Evolutionary conservation across 2,329 filamentous ascomycete species (phyloP).

Genomic region (Fusarium sp.): DNA sequence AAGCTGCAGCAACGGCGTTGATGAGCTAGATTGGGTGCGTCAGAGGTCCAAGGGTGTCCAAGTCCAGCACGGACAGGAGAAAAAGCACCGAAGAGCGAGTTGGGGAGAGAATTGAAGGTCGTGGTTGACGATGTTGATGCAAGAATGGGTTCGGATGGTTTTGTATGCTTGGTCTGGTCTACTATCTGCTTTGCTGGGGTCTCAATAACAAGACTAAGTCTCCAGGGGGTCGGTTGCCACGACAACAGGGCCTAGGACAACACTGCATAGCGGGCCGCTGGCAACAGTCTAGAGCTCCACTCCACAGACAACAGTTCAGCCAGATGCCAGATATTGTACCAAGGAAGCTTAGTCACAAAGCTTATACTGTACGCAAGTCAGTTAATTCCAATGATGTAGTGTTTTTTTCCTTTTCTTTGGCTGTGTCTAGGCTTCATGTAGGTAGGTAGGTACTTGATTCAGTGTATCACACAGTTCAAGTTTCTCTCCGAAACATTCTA

Average conservation of each 20-base stretch:
- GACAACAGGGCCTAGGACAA: constrained; percentile 19
- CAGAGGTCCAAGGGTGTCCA: constrained; percentile 6
- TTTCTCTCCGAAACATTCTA: no score
- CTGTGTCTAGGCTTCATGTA: no score
- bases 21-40: constrained; percentile 20
- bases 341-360: not conserved
- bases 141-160: constrained; percentile 46
- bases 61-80: constrained; percentile 33
- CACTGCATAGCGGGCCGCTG: constrained; percentile 14
- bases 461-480: no score
- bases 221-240: constrained; percentile 25
- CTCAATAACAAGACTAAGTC: not conserved
- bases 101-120: constrained; percentile 35
- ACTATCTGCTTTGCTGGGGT: constrained; percentile 39
- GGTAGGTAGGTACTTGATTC: no score
- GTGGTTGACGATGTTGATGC: constrained; percentile 36
- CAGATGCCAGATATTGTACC: not conserved
- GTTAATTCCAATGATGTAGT: no score
- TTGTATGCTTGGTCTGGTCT: constrained; percentile 42
- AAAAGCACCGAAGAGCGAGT: constrained; percentile 24
- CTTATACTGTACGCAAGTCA: not conserved
- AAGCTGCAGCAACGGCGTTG: constrained; percentile 23
- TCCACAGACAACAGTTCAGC: not conserved
- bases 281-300: not conserved
- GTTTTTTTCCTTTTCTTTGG: no score